These are phyloP conservation scores for Podosphaera leucotricha DNA, from an alignment of 2,329 filamentous ascomycete genomes.

Conservation along the genomic window DNA sequence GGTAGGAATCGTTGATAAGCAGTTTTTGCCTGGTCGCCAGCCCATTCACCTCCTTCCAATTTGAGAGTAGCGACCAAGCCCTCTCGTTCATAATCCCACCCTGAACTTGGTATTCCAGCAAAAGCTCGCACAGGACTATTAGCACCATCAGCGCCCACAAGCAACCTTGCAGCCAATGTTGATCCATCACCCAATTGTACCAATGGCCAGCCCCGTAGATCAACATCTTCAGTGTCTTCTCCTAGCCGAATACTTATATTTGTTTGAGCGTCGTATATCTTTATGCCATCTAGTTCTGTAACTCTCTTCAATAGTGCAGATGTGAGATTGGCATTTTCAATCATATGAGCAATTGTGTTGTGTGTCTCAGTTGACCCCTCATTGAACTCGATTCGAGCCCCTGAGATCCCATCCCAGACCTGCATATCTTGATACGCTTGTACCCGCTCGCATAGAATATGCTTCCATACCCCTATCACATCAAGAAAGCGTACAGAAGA, in stretches of 20 bases:
- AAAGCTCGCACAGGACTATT: slow-evolving; percentile 86
- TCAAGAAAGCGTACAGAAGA: slow-evolving; percentile 64
- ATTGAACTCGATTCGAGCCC: slow-evolving; percentile 73
- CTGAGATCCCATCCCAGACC: slow-evolving; percentile 89
- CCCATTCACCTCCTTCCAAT: slow-evolving; percentile 37
- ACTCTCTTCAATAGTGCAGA: slow-evolving; percentile 52
- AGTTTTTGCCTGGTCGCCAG: slow-evolving; percentile 34
- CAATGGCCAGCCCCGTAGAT: slow-evolving; percentile 73
- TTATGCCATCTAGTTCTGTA: slow-evolving; percentile 41
- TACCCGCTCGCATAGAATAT: slow-evolving; percentile 47
- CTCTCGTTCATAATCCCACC: slow-evolving; percentile 84
- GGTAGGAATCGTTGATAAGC: slow-evolving; percentile 93
- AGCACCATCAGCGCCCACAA: slow-evolving; percentile 83
- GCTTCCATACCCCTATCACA: slow-evolving; percentile 63
- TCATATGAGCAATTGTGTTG: slow-evolving; percentile 79
- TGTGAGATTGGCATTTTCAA: slow-evolving; percentile 77
- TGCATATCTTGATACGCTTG: slow-evolving; percentile 92
- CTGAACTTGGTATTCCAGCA: slow-evolving; percentile 60
- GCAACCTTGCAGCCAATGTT: slow-evolving; percentile 52
- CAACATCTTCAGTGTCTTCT: slow-evolving; percentile 38
- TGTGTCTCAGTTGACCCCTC: slow-evolving; percentile 36
- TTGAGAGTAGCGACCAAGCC: slow-evolving; percentile 77
- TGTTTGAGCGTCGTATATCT: slow-evolving; percentile 50
- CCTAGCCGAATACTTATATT: slow-evolving; percentile 66
- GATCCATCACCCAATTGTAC: slow-evolving; percentile 43